These are phyloP conservation scores for Botrytis sinoallii DNA, from an alignment of 2,329 filamentous ascomycete species.

Conservation along the genomic window DNA sequence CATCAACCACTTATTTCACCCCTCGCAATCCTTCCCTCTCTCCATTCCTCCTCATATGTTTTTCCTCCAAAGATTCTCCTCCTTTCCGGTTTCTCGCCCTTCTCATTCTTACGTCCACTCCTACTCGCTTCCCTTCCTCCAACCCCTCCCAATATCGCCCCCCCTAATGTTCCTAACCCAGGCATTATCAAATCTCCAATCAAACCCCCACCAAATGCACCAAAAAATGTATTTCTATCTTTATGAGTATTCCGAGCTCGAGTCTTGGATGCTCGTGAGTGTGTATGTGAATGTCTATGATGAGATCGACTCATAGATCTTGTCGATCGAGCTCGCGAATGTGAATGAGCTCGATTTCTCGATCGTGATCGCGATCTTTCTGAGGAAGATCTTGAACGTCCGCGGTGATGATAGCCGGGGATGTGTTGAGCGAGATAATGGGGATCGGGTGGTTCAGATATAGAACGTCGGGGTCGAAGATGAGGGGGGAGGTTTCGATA, in stretches of 20 bases:
- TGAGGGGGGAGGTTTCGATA: conserved; percentile 8
- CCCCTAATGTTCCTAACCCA: conserved; percentile 29
- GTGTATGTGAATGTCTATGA: background rate
- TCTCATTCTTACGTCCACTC: background rate
- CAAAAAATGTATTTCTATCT: conserved; percentile 28
- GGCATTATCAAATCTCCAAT: conserved; percentile 31
- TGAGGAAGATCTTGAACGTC: conserved; percentile 10
- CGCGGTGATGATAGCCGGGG: background rate
- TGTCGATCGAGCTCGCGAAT: background rate
- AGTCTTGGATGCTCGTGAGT: conserved; percentile 14
- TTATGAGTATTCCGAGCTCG: conserved; percentile 4
- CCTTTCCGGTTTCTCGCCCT: conserved; percentile 8
- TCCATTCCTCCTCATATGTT: conserved; percentile 22
- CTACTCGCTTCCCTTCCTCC: conserved; percentile 24
- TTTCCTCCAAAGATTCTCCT: conserved; percentile 1
- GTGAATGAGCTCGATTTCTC: background rate
- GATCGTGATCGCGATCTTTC: conserved; percentile 5
- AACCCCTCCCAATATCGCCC: conserved; percentile 27
- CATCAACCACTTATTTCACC: conserved; percentile 13
- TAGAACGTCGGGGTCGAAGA: conserved; percentile 22
- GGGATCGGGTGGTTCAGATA: conserved; percentile 25
- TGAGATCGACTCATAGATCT: background rate
- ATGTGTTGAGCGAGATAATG: conserved; percentile 19
- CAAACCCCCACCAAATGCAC: conserved; percentile 27
- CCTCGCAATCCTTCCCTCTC: conserved; percentile 18